A percentile compares a stretch with the other conserved stretches of the same genome.
Conservation (phyloP, 495 filamentous ascomycete genomes). For the Neurospora hispaniola region DNA sequence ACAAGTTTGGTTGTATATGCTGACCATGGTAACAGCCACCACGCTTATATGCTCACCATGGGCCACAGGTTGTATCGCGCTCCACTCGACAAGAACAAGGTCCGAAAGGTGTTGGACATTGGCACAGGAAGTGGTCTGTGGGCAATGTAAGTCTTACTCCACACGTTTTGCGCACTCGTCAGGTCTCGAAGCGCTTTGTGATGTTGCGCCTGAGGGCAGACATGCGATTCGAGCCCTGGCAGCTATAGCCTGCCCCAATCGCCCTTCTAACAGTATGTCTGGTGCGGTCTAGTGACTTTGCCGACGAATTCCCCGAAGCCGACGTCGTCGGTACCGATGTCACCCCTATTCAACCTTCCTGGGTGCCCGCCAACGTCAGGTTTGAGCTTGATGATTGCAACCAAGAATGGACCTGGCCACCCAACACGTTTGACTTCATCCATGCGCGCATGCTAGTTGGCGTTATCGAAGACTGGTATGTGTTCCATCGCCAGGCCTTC, state of each 20-base stretch:
- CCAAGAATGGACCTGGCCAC: conserved; percentile 40
- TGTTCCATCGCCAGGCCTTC: neutral
- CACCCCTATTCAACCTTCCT: conserved; percentile 35
- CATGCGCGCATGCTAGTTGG: conserved; percentile 42
- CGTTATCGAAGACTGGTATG: conserved; percentile 40
- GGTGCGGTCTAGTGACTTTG: conserved; percentile 16
- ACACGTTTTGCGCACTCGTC: neutral
- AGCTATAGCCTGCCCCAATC: neutral
- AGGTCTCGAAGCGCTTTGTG: neutral
- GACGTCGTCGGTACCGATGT: conserved; percentile 54
- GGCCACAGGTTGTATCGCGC: conserved; percentile 45
- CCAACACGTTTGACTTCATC: conserved; percentile 43
- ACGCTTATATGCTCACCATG: conserved; percentile 20
- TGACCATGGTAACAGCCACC: conserved; percentile 10
- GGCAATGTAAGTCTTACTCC: conserved; percentile 29
- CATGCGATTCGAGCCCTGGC: neutral
- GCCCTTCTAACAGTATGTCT: conserved; percentile 5
- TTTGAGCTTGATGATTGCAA: conserved; percentile 47
- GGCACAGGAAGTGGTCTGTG: conserved; percentile 34
- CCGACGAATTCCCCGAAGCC: conserved; percentile 37
- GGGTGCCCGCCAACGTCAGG: conserved; percentile 36
- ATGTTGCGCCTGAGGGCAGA: neutral
- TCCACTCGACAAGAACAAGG: conserved; percentile 20
- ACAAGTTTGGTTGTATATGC: neutral
- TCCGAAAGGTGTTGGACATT: conserved; percentile 26